Base-by-base conservation (phyloP, 1,139 yeast species). In the Nakaseomyces delphensis region DNA sequence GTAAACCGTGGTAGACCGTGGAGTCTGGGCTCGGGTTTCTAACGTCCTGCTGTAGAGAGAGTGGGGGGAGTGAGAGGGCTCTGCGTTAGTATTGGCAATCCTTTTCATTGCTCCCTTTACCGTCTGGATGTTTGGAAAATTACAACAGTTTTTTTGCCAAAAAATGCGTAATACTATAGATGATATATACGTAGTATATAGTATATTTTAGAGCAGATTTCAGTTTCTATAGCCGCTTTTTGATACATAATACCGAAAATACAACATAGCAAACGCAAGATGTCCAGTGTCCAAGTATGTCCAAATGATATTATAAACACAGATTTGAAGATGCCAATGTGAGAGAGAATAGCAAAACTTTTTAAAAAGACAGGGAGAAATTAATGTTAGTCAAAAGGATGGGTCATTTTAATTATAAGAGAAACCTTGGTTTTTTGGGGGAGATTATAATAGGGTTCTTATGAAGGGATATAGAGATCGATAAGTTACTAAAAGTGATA, bases 251-350 rank as follows among this genome's bases (percentile, higher is more conserved):
- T 20, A 33, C 37, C 37, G 37, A 24, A 33, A 20, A 33, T 33
- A 33, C 44, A 46, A 45, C 43, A 46, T 44, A 50, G 38, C 46
- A 53, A 55, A 49, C 52, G 51, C 54, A 62, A 54, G 57, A 64
- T 64, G 67, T 75, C 81, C 67, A 75, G 80, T 70, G 81, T 76
- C 67, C 81, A 76, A 74, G 80, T 74, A 75, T 74, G 80, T 74
- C 49, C 36, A 40, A 20, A 33, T 33, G 37, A 33, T 33, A 31
- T 7, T 33, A 31, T 8, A 19, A 31, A 13, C 20, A 33, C 20
- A 33, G 25, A 9, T 33, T 37, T 38, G 40, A 33, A 20, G 28
- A 19, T 36, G 33, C 27, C 20, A 14, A 21, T 19, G 39, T 33
- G 29, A 29, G 23, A 31, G 21, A 14, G 28, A 31, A 13, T 5